Evolutionary conservation across 2,329 filamentous ascomycete genomes (phyloP).

Genomic region (Ampelomyces quisqualis): DNA sequence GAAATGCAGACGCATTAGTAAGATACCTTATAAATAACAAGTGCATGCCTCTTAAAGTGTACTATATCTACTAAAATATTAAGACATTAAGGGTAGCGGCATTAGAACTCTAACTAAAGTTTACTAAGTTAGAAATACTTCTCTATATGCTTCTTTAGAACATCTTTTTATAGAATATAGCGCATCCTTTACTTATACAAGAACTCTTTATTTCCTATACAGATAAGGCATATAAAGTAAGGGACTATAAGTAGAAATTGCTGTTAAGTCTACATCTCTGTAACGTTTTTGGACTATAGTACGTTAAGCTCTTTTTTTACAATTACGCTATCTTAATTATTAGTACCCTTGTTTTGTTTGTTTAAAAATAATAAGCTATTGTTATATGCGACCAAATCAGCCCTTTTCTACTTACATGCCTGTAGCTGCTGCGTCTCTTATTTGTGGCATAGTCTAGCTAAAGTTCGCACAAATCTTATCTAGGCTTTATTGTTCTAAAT

Average conservation of each 20-base stretch:
- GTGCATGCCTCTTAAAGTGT: conserved; percentile 22
- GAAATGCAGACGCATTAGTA: conserved; percentile 6
- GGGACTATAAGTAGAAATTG: too few relatives aligned
- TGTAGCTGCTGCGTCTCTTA: conserved; percentile 16
- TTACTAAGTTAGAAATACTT: conserved; percentile 13
- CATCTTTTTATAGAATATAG: conserved; percentile 12
- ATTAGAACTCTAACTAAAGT: conserved; percentile 15
- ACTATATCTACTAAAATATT: conserved; percentile 8
- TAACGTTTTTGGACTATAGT: neutral
- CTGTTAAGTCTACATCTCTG: too few relatives aligned
- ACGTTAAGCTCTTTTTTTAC: conserved; percentile 5
- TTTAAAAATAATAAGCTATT: neutral
- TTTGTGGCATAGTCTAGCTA: conserved; percentile 13
- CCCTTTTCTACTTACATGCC: too few relatives aligned
- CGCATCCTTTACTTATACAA: too few relatives aligned
- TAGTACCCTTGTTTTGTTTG: conserved; percentile 7
- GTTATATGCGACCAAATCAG: too few relatives aligned
- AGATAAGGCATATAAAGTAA: too few relatives aligned
- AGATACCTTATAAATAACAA: conserved; percentile 13
- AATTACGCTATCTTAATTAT: neutral
- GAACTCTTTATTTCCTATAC: too few relatives aligned
- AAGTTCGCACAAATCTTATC: conserved; percentile 14
- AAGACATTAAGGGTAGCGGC: conserved; percentile 12
- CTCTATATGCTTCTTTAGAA: conserved; percentile 17
- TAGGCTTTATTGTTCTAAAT: conserved; percentile 13